Evolutionary conservation across 805 yeast species (phyloP).

Genomic region (Sungouiozyma ichnusensis): DNA sequence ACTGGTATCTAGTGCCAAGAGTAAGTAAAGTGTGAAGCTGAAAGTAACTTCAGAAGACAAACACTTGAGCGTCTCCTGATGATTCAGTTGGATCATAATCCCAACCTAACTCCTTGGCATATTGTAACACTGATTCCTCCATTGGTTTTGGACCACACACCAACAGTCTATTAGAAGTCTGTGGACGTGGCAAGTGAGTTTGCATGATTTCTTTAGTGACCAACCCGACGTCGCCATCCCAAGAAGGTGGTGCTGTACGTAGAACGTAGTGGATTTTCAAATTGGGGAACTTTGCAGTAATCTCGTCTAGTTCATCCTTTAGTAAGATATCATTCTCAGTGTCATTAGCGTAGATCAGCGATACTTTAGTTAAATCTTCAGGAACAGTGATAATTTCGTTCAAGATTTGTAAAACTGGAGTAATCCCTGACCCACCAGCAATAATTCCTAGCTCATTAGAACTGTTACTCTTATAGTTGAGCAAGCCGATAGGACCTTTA

Average conservation of each 20-base stretch:
- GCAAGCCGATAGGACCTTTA: conserved; percentile 72
- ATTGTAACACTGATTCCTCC: conserved; percentile 42
- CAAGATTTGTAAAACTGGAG: conserved; percentile 78
- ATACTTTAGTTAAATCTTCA: conserved; percentile 50
- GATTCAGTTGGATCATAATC: conserved; percentile 30
- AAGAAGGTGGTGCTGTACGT: conserved; percentile 34
- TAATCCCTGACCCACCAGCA: conserved; percentile 85
- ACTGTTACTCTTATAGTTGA: conserved; percentile 48
- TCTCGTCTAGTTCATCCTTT: conserved; percentile 62
- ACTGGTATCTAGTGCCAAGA: no score
- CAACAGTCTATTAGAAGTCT: conserved; percentile 43
- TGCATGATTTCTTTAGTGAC: conserved; percentile 49
- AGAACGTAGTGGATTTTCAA: conserved; percentile 52
- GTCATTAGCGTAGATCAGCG: conserved; percentile 62
- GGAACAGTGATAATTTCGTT: conserved; percentile 61
- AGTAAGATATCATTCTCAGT: conserved; percentile 67
- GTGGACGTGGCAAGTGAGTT: conserved; percentile 42
- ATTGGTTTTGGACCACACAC: conserved; percentile 70
- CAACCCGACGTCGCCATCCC: conserved; percentile 52
- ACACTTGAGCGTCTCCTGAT: conserved; percentile 42
- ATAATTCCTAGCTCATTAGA: conserved; percentile 55
- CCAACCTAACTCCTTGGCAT: conserved; percentile 54
- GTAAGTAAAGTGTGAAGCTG: no score
- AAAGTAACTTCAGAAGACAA: conserved; percentile 34
- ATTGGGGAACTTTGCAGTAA: conserved; percentile 50